These are phyloP conservation scores for Wickerhamiella qilinensis DNA, from an alignment of 805 yeast species.

Conservation along the genomic window DNA sequence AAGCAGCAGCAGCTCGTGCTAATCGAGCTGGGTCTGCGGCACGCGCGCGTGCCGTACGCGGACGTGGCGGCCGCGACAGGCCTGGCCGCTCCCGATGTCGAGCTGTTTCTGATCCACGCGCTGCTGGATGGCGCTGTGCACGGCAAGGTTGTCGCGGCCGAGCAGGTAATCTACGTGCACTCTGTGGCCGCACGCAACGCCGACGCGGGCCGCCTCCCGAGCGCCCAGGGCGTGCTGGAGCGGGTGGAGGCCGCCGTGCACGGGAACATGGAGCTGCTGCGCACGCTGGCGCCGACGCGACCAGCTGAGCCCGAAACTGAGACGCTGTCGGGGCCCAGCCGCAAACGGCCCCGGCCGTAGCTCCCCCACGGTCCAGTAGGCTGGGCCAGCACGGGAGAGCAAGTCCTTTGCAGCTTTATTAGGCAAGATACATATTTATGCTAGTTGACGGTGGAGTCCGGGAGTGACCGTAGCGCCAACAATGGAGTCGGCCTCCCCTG, in stretches of 20 bases:
- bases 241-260: slow-evolving; percentile 2
- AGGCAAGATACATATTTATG: too few species aligned
- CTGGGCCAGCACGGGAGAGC: too few species aligned
- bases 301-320: not conserved
- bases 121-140: slow-evolving; percentile 4
- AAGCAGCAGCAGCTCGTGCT: slow-evolving; percentile 4
- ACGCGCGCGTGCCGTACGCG: not conserved
- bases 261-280: slow-evolving; percentile 1
- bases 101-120: slow-evolving; percentile 3
- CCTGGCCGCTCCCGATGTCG: too few species aligned
- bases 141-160: slow-evolving; percentile 3
- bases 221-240: slow-evolving; percentile 1
- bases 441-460: too few species aligned
- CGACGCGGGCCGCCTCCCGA: not conserved
- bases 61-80: not conserved
- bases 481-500: not conserved
- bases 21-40: slow-evolving; percentile 1
- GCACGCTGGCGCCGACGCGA: not conserved
- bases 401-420: too few species aligned
- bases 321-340: not conserved
- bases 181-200: slow-evolving; percentile 2
- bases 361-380: too few species aligned
- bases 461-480: not conserved
- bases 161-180: slow-evolving; percentile 2
- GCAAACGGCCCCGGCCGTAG: not conserved